phyloP scores from a whole-genome alignment of 495 filamentous ascomycete species.

The Letharia lupina region DNA sequence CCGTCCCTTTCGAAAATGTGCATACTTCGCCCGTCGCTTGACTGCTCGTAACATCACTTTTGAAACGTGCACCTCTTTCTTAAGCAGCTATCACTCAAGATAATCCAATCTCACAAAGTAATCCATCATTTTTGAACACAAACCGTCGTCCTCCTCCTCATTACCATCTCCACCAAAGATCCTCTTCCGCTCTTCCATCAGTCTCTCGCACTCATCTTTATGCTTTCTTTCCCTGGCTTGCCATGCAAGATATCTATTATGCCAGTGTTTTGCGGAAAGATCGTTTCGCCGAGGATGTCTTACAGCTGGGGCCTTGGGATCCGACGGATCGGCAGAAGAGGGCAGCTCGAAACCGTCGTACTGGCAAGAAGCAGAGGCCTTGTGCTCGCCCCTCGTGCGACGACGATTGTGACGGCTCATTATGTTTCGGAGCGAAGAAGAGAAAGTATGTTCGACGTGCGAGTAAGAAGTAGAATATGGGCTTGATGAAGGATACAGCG shows the following conservation, averaged over 20 bases:
- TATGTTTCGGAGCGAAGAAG: neutral
- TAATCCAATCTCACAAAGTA: slow-evolving; percentile 24
- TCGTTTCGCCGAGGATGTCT: slow-evolving; percentile 9
- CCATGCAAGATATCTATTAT: slow-evolving; percentile 22
- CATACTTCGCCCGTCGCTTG: neutral
- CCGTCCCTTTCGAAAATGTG: slow-evolving; percentile 4
- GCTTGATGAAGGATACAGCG: neutral
- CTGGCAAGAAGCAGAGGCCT: neutral
- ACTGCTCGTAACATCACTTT: neutral
- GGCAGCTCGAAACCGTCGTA: slow-evolving; percentile 9
- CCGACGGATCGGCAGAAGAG: neutral
- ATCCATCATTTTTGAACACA: slow-evolving; percentile 24
- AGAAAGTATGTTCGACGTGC: neutral
- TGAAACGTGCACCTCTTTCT: neutral
- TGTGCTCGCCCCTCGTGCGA: slow-evolving; percentile 16
- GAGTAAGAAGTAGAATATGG: neutral
- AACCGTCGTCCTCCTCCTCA: slow-evolving; percentile 17
- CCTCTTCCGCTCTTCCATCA: slow-evolving; percentile 19
- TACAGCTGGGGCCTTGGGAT: neutral
- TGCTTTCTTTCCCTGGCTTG: slow-evolving; percentile 18
- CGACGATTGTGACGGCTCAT: slow-evolving; percentile 26
- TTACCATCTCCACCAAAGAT: slow-evolving; percentile 25
- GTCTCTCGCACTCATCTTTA: slow-evolving; percentile 20
- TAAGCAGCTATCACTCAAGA: slow-evolving; percentile 3
- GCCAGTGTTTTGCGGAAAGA: slow-evolving; percentile 20